Conservation (phyloP, 441 rosid species). For the Mallotus repandus region DNA sequence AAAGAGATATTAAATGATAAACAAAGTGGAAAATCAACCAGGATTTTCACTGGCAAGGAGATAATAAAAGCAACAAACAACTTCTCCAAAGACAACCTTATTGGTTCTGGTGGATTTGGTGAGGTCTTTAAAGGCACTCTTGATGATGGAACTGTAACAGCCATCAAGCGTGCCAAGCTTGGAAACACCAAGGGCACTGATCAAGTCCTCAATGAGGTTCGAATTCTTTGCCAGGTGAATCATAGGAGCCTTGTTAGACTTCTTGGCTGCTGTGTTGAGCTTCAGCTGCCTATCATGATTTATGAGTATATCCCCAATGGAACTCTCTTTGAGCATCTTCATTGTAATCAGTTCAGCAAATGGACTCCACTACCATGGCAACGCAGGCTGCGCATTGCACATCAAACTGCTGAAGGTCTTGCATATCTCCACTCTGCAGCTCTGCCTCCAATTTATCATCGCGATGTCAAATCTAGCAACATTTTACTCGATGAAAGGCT, state of each 20-base stretch:
- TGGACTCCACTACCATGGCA: constrained; percentile 40
- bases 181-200: constrained; percentile 51
- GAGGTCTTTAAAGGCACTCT: constrained; percentile 53
- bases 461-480: constrained; percentile 64
- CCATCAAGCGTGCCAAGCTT: constrained; percentile 58
- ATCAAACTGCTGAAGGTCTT: constrained; percentile 57
- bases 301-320: constrained; percentile 58
- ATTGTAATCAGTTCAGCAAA: constrained; percentile 24
- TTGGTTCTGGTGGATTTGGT: constrained; percentile 53
- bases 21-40: constrained; percentile 40
- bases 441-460: constrained; percentile 57
- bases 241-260: constrained; percentile 51
- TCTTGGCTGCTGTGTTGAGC: constrained; percentile 48
- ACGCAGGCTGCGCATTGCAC: constrained; percentile 44
- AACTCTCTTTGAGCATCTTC: constrained; percentile 54
- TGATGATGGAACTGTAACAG: constrained; percentile 54
- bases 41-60: constrained; percentile 45
- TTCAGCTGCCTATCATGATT: constrained; percentile 50
- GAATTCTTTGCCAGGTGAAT: constrained; percentile 64
- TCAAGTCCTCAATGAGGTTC: constrained; percentile 60
- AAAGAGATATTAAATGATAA: constrained; percentile 43
- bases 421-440: constrained; percentile 62
- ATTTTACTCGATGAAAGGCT: constrained; percentile 52
- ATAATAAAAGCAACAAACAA: constrained; percentile 45
- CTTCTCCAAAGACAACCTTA: constrained; percentile 43